A percentile compares a stretch with the other conserved stretches of the same genome.
phyloP scores from a whole-genome alignment of 257 asterid genomes.

The Petunia axillaris region DNA sequence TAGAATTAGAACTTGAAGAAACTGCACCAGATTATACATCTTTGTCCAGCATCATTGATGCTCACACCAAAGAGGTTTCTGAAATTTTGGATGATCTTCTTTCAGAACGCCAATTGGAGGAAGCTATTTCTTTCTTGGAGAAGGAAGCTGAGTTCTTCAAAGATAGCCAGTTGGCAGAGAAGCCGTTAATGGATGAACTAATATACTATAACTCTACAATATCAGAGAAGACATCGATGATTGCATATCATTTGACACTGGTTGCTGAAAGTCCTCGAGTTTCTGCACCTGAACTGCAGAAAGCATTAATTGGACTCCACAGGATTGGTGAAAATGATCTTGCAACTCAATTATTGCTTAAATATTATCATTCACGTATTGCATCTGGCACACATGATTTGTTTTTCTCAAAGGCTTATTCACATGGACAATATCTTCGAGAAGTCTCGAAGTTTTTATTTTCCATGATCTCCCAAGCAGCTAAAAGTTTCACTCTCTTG shows the following conservation, averaged over 20 bases:
- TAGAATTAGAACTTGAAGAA: constrained; percentile 45
- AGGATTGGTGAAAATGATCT: constrained; percentile 53
- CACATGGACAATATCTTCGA: constrained; percentile 37
- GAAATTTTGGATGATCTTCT: constrained; percentile 65
- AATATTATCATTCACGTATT: constrained; percentile 60
- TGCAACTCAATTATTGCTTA: constrained; percentile 55
- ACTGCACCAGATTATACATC: constrained; percentile 32
- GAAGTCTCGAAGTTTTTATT: constrained; percentile 47
- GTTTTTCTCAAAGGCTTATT: constrained; percentile 42
- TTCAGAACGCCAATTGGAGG: constrained; percentile 62
- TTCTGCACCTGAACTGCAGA: constrained; percentile 71
- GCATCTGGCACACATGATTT: constrained; percentile 41
- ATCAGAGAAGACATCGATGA: constrained; percentile 54
- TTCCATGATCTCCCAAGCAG: constrained; percentile 77
- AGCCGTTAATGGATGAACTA: constrained; percentile 44
- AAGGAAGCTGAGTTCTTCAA: constrained; percentile 56
- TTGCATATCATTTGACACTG: constrained; percentile 44
- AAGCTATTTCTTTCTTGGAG: constrained; percentile 61
- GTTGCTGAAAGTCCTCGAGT: constrained; percentile 58
- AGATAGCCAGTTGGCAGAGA: constrained; percentile 35
- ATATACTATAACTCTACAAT: constrained; percentile 49
- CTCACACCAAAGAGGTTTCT: constrained; percentile 54
- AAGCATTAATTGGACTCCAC: constrained; percentile 59
- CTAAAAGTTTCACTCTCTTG: constrained; percentile 54
- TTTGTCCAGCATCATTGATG: constrained; percentile 46